Percentiles rank a stretch among this genome's conserved stretches.
phyloP scores from a whole-genome alignment of 495 filamentous ascomycete genomes.

The Daldinia childiae region DNA sequence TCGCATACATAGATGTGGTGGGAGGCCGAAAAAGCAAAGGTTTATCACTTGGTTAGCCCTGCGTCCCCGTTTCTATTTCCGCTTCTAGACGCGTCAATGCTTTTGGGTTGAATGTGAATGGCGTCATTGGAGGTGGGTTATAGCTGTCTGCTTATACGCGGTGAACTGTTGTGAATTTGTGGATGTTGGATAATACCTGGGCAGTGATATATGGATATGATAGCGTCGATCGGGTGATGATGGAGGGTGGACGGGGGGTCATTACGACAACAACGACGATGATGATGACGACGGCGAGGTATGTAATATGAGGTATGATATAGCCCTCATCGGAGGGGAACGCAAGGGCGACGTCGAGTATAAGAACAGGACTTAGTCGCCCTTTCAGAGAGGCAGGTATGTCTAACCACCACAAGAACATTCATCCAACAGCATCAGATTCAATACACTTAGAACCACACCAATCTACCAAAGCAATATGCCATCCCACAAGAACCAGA shows the following conservation, averaged over 20 bases:
- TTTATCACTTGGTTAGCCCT: background rate
- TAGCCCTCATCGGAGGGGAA: background rate
- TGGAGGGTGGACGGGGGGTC: background rate
- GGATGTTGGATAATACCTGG: background rate
- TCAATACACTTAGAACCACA: background rate
- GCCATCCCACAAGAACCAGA: slow-evolving; percentile 17
- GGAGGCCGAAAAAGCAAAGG: background rate
- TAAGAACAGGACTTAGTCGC: background rate
- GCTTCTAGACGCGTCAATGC: background rate
- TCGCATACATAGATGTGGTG: background rate
- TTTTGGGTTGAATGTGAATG: background rate
- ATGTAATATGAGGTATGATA: background rate
- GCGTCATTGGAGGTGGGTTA: background rate
- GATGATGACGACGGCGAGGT: background rate
- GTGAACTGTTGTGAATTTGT: background rate
- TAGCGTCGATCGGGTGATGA: background rate
- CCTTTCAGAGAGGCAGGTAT: background rate
- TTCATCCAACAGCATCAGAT: background rate
- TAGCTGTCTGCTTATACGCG: no score
- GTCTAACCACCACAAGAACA: background rate
- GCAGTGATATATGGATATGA: background rate
- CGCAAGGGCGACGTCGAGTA: background rate
- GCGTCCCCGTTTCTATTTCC: background rate
- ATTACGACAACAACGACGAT: background rate
- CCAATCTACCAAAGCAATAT: background rate